A percentile compares a stretch with the other conserved stretches of the same genome.
Conservation (phyloP, 2,329 filamentous ascomycete genomes). For the Stagonosporopsis cucurbitacearum region DNA sequence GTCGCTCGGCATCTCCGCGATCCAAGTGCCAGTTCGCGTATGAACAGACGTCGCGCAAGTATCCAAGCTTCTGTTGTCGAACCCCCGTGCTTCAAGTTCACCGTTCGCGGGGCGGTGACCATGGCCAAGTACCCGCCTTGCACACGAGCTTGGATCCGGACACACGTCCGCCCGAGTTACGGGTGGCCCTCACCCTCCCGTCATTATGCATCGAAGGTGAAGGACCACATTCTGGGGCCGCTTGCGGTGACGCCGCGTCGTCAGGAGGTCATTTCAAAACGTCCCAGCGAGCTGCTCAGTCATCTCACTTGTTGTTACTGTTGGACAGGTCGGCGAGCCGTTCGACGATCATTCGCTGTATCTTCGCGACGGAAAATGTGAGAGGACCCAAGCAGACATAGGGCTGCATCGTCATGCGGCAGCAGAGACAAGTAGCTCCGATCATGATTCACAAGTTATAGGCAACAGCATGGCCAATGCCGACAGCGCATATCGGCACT, state of each 20-base stretch:
- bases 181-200: constrained; percentile 5
- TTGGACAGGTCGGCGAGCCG: constrained; percentile 8
- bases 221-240: constrained; percentile 6
- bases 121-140: constrained; percentile 10
- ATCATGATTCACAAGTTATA: neutral
- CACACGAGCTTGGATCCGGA: constrained; percentile 10
- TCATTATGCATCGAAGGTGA: constrained; percentile 12
- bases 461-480: neutral
- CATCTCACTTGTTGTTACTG: neutral
- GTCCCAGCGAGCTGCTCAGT: constrained; percentile 1
- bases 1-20: constrained; percentile 15
- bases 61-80: constrained; percentile 19
- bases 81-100: constrained; percentile 11
- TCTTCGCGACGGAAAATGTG: constrained; percentile 2
- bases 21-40: constrained; percentile 10
- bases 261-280: constrained; percentile 13
- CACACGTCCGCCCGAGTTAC: constrained; percentile 12
- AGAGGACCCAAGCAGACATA: neutral
- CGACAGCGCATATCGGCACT: constrained; percentile 1
- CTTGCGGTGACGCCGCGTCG: constrained; percentile 18
- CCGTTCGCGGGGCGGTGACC: constrained; percentile 11
- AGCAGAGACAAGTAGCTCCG: constrained; percentile 5
- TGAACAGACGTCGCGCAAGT: constrained; percentile 19
- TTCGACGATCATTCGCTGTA: neutral
- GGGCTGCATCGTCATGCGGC: constrained; percentile 9